phyloP scores from a whole-genome alignment of 345 rosid species.

The Atalantia buxifolia region DNA sequence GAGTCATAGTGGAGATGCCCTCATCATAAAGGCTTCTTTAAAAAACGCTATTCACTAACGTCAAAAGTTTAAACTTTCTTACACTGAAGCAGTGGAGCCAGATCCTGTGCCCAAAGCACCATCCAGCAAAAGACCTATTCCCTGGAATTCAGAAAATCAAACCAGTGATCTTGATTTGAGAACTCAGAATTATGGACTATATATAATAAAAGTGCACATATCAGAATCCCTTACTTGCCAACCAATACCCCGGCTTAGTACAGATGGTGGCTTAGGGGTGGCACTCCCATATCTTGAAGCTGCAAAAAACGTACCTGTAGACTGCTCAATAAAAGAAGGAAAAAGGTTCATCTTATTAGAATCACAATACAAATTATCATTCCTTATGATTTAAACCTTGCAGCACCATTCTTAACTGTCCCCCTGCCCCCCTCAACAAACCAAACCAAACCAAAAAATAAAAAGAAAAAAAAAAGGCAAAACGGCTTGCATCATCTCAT shows the following conservation, averaged over 20 bases:
- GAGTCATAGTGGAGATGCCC: neutral
- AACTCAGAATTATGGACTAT: neutral
- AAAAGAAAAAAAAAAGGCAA: neutral
- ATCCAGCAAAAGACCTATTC: conserved; percentile 56
- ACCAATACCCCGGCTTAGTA: conserved; percentile 77
- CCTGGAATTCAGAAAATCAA: conserved; percentile 37
- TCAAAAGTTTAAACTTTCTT: conserved; percentile 15
- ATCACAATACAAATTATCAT: neutral
- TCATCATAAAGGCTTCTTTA: neutral
- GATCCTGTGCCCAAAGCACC: conserved; percentile 65
- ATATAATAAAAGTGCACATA: neutral
- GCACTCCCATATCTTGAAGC: conserved; percentile 85
- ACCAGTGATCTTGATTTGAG: neutral
- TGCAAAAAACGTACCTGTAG: conserved; percentile 69
- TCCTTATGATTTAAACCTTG: neutral
- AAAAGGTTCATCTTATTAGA: neutral
- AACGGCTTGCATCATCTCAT: neutral
- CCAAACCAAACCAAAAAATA: neutral
- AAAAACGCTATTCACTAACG: neutral
- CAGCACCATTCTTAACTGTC: neutral
- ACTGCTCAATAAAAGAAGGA: conserved; percentile 39
- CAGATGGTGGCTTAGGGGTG: conserved; percentile 74
- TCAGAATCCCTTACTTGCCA: conserved; percentile 55
- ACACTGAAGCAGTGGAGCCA: conserved; percentile 84
- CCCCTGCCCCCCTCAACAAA: neutral